phyloP scores from a whole-genome alignment of 1,284 basidiomycete genomes.

The Rhodotorula sp. region DNA sequence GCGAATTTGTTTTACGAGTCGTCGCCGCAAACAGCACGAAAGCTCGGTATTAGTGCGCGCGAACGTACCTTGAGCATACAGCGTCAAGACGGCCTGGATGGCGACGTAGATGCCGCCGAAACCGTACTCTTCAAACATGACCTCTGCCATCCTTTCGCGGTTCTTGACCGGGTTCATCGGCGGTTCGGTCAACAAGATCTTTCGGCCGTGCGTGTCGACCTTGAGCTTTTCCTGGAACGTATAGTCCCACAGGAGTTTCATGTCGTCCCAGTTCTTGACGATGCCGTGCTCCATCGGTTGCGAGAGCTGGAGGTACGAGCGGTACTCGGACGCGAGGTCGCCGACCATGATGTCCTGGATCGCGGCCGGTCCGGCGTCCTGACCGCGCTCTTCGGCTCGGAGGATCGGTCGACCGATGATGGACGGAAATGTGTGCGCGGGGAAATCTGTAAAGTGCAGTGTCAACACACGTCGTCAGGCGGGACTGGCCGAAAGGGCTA shows the following conservation, averaged over 20 bases:
- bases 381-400: slow-evolving; percentile 90
- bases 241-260: slow-evolving; percentile 98
- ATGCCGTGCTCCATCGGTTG: slow-evolving; percentile 99
- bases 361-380: slow-evolving; percentile 54
- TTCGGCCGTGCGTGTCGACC: slow-evolving; percentile 81
- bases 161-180: slow-evolving; percentile 98
- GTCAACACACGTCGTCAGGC: slow-evolving; percentile 21
- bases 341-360: slow-evolving; percentile 91
- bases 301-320: slow-evolving; percentile 92
- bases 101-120: slow-evolving; percentile 96
- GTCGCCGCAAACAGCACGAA: not conserved
- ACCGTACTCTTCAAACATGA: slow-evolving; percentile 99
- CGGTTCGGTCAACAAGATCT: slow-evolving; percentile 96
- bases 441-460: slow-evolving; percentile 64
- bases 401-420: slow-evolving; percentile 95
- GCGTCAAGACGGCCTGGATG: slow-evolving; percentile 95
- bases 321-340: slow-evolving; percentile 72
- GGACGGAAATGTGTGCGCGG: slow-evolving; percentile 96
- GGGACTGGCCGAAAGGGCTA: not conserved
- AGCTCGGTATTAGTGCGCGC: not conserved
- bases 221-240: slow-evolving; percentile 95
- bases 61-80: slow-evolving; percentile 88
- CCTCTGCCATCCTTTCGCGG: slow-evolving; percentile 89
- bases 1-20: no score
- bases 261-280: slow-evolving; percentile 98